Evolutionary conservation across 495 filamentous ascomycete species (phyloP), one percentile per base, ranked within the genome.

Genomic region (Aspergillus biplanus): DNA sequence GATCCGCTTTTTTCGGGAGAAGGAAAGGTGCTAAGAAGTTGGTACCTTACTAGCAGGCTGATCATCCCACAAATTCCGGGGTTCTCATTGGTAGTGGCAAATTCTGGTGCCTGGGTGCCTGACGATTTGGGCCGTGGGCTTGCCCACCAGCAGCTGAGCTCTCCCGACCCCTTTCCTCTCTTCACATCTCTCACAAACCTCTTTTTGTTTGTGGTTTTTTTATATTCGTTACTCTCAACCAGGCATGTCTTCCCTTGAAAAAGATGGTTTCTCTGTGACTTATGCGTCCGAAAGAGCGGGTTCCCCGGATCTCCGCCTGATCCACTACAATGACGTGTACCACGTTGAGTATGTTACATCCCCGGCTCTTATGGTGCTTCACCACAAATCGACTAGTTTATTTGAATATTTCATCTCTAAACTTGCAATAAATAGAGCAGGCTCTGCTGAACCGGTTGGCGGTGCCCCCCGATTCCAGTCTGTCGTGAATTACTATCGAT

Each of bases 261-360:
- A 62, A 13, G 75, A 77, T 65, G 78, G 78, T 50, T 62, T 74
- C 9, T 76, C 79, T 59, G 68, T 79, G 59, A 89, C 83, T 8
- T 85, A 84, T 70, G 74, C 79, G 55, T 86, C 83, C 21, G 80
- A 80, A 11, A 75, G 75, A 7, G 75, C 72, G 15, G 81, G 80
- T 18, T 71, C 84, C 33, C 91, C 91, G 16, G 89, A 90, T 74
- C 78, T 96, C 32, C 86, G 93, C 33, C 71, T 97, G 33, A 77
- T 96, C 52, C 93, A 97, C 79, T 97, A 88, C 80, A 97, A 97
- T 75, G 92, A 97, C 74, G 91, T 90, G 56, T 97, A 97, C 74
- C 93, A 97, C 65, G 84, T 97, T 53, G 91, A 95, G 81, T 85
- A 77, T 62, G 77, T 70, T 58, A 27, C 8, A 13, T 42, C 12